Evolutionary conservation across 805 yeast genomes (phyloP).

Genomic region (Sugiyamaella marilandica): DNA sequence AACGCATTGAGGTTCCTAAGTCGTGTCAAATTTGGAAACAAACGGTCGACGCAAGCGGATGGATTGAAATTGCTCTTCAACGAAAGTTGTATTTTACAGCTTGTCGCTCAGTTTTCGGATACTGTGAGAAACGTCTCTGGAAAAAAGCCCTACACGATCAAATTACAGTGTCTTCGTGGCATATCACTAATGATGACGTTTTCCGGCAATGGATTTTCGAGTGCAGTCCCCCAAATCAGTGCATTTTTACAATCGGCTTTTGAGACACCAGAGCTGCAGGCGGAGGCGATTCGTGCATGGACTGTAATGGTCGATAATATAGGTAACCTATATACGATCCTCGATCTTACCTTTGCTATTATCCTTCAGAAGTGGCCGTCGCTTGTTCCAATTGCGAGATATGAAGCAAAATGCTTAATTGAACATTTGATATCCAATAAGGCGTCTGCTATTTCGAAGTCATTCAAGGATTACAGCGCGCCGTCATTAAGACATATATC

Average conservation of each 20-base stretch:
- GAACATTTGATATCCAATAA: conserved; percentile 27
- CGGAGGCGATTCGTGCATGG: conserved; percentile 65
- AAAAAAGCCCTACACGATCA: conserved; percentile 64
- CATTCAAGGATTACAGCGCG: background rate
- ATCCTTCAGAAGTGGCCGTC: conserved; percentile 61
- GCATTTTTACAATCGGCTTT: conserved; percentile 80
- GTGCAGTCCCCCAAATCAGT: conserved; percentile 78
- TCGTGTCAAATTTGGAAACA: conserved; percentile 10
- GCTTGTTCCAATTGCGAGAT: conserved; percentile 47
- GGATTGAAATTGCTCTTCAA: conserved; percentile 34
- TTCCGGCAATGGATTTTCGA: conserved; percentile 49
- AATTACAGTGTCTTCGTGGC: conserved; percentile 66
- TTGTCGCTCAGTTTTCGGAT: conserved; percentile 63
- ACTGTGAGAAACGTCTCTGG: conserved; percentile 71
- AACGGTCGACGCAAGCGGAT: background rate
- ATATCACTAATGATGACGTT: conserved; percentile 59
- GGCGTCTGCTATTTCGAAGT: conserved; percentile 15
- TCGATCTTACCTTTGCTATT: conserved; percentile 70
- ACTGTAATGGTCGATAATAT: conserved; percentile 53
- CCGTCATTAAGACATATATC: conserved; percentile 14
- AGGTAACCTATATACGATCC: conserved; percentile 55
- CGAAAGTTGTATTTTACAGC: conserved; percentile 61
- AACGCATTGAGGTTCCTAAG: conserved; percentile 15
- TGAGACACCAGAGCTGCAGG: conserved; percentile 56
- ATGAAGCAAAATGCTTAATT: conserved; percentile 50